Conservation (phyloP, 495 filamentous ascomycete genomes). For the Lasiosphaeriaceae sp. region DNA sequence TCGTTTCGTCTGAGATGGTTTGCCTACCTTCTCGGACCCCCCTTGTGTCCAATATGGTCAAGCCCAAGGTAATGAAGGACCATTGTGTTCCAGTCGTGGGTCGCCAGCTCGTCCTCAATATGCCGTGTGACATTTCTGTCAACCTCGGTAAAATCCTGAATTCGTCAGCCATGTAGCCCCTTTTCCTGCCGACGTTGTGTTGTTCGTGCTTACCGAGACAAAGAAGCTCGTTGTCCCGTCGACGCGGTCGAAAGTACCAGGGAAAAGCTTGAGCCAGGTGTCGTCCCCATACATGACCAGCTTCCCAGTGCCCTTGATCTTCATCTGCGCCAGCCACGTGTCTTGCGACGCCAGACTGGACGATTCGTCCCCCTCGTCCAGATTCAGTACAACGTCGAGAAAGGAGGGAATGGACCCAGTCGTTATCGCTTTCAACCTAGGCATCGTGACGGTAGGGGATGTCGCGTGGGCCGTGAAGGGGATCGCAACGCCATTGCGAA, state of each 20-base stretch:
- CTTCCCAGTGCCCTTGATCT: slow-evolving; percentile 62
- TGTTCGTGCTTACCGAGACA: slow-evolving; percentile 70
- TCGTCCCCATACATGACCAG: slow-evolving; percentile 97
- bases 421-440: slow-evolving; percentile 93
- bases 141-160: slow-evolving; percentile 95
- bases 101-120: slow-evolving; percentile 66
- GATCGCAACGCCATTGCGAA: slow-evolving; percentile 73
- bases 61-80: slow-evolving; percentile 93
- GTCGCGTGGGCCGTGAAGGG: slow-evolving; percentile 96
- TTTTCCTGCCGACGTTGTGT: neutral
- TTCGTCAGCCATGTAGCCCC: neutral
- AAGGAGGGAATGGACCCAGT: slow-evolving; percentile 96
- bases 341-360: slow-evolving; percentile 85
- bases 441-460: slow-evolving; percentile 97
- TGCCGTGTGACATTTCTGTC: slow-evolving; percentile 97
- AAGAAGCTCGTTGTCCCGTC: slow-evolving; percentile 98
- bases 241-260: slow-evolving; percentile 72
- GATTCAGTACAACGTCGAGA: slow-evolving; percentile 92
- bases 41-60: slow-evolving; percentile 97
- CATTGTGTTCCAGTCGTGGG: slow-evolving; percentile 86
- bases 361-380: slow-evolving; percentile 87
- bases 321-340: slow-evolving; percentile 92
- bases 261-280: slow-evolving; percentile 97
- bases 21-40: slow-evolving; percentile 74
- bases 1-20: neutral